Evolutionary conservation across 352 stramenopile genomes (phyloP).

Genomic region (Phytophthora litchii): DNA sequence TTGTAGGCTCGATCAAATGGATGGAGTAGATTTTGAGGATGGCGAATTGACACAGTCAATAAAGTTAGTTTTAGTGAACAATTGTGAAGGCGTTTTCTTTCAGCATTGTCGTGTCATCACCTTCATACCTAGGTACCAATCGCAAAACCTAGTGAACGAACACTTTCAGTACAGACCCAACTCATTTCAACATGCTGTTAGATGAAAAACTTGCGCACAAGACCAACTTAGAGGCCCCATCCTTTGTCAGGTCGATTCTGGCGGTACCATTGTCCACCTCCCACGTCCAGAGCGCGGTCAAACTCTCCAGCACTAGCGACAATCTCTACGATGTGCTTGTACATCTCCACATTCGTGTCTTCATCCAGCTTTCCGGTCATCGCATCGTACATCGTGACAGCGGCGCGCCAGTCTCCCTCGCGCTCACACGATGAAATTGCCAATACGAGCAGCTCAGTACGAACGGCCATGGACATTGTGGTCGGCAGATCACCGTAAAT

Average conservation of each 20-base stretch:
- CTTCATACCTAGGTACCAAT: conserved; percentile 7
- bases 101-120: conserved; percentile 6
- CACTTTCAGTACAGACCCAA: conserved; percentile 4
- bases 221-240: conserved; percentile 43
- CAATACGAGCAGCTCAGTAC: conserved; percentile 51
- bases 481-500: conserved; percentile 60
- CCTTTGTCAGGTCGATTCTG: conserved; percentile 76
- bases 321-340: conserved; percentile 85
- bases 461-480: conserved; percentile 57
- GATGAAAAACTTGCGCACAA: conserved; percentile 5
- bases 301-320: conserved; percentile 85
- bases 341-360: conserved; percentile 73
- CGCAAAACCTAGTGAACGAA: conserved; percentile 4
- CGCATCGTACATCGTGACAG: conserved; percentile 80
- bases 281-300: conserved; percentile 84
- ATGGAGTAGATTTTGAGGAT: conserved; percentile 59
- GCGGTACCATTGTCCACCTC: conserved; percentile 86
- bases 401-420: conserved; percentile 72
- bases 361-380: conserved; percentile 60
- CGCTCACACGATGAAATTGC: conserved; percentile 66
- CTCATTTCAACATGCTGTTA: neutral
- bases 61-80: conserved; percentile 32
- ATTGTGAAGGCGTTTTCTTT: conserved; percentile 3
- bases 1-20: conserved; percentile 88
- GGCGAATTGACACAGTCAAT: conserved; percentile 7